Conservation (phyloP, 202 grass and related monocot genomes). For the Musa balbisiana region DNA sequence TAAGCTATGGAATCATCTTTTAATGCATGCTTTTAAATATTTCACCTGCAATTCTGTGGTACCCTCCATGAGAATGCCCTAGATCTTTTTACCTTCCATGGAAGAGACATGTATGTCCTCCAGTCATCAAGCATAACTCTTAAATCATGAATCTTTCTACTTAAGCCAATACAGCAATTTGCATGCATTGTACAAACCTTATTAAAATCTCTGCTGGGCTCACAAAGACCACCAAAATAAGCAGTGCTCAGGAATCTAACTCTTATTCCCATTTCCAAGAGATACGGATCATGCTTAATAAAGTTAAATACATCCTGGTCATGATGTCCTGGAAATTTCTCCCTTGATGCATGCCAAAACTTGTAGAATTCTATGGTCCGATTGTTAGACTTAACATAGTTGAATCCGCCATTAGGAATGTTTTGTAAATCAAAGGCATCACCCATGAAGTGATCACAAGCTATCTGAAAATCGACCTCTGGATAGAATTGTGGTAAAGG, state of each 20-base stretch:
- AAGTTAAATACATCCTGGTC: constrained; percentile 8
- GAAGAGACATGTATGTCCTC: constrained; percentile 11
- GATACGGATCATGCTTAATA: constrained; percentile 1
- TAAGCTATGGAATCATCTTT: not conserved
- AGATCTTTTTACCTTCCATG: constrained; percentile 9
- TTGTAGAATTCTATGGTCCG: constrained; percentile 13
- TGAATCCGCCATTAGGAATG: constrained; percentile 8
- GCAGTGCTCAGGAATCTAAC: constrained; percentile 15
- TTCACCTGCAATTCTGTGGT: constrained; percentile 10
- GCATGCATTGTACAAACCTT: constrained; percentile 9
- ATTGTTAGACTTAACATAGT: constrained; percentile 2
- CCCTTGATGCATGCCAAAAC: constrained; percentile 4
- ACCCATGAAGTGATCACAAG: constrained; percentile 6
- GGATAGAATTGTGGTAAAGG: constrained; percentile 4
- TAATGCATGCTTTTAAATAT: not conserved
- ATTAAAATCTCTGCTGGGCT: constrained; percentile 8
- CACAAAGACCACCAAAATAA: constrained; percentile 14
- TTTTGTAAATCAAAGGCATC: constrained; percentile 3
- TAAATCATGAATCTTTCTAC: constrained; percentile 8
- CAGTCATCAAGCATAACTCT: constrained; percentile 10
- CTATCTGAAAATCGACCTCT: constrained; percentile 8
- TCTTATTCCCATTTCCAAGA: constrained; percentile 2
- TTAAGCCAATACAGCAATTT: constrained; percentile 10
- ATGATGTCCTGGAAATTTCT: constrained; percentile 11
- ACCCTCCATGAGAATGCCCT: constrained; percentile 9